These are phyloP conservation scores for Microdochium paspali DNA, from an alignment of 2,329 filamentous ascomycete genomes.

Conservation along the genomic window DNA sequence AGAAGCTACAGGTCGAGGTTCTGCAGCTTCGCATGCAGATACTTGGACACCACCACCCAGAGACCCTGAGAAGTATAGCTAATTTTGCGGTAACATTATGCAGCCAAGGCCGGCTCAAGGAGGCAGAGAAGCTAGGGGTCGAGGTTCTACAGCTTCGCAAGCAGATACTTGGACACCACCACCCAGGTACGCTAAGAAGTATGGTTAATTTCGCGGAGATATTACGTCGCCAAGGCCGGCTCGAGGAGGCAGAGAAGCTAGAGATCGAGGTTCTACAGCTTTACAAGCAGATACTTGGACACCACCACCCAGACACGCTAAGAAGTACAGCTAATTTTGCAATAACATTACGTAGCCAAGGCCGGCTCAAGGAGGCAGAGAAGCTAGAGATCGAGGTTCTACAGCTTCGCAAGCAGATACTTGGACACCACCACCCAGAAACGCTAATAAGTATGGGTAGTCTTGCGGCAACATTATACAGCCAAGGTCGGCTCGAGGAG, in stretches of 20 bases:
- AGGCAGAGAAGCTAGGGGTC: too few relatives aligned
- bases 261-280: conserved; percentile 11
- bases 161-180: conserved; percentile 19
- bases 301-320: background rate
- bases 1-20: too few relatives aligned
- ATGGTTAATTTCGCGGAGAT: conserved; percentile 19
- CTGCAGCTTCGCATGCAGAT: too few relatives aligned
- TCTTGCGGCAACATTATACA: conserved; percentile 2
- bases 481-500: conserved; percentile 2
- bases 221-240: conserved; percentile 4
- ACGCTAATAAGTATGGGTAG: conserved; percentile 3
- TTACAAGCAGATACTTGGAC: background rate
- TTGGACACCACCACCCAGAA: conserved; percentile 2
- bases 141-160: conserved; percentile 19
- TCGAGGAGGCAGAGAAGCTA: conserved; percentile 3
- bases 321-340: conserved; percentile 6
- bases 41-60: too few relatives aligned
- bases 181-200: conserved; percentile 11
- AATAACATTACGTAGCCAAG: conserved; percentile 10
- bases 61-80: too few relatives aligned
- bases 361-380: conserved; percentile 7
- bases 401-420: conserved; percentile 1
- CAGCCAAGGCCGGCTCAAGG: too few relatives aligned
- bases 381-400: conserved; percentile 4
- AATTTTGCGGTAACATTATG: too few relatives aligned